Percentiles rank a stretch among this genome's conserved stretches.
Evolutionary conservation across 345 rosid genomes (phyloP).

Genomic region (Aethionema arabicum): DNA sequence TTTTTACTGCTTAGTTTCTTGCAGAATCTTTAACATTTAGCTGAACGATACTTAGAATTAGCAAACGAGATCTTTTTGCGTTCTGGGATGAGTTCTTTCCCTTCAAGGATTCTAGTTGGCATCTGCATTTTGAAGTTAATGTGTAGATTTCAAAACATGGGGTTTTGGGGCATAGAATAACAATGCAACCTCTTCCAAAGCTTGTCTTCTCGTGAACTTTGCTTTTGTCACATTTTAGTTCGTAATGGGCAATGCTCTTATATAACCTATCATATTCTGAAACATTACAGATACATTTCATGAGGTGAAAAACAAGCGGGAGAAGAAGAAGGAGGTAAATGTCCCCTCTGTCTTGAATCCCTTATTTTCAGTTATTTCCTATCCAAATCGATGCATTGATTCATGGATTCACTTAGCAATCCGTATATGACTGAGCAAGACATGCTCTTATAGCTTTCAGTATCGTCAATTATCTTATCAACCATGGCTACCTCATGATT

Average conservation of each 20-base stretch:
- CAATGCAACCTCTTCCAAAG: background rate
- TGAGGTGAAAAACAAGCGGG: conserved; percentile 72
- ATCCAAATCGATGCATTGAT: background rate
- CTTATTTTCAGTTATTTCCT: background rate
- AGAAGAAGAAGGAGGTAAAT: conserved; percentile 69
- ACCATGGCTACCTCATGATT: background rate
- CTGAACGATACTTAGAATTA: conserved; percentile 8
- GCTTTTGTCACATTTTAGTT: background rate
- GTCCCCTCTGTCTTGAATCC: conserved; percentile 13
- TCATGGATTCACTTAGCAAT: background rate
- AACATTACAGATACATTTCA: conserved; percentile 84
- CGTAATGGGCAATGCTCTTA: background rate
- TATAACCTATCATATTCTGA: background rate
- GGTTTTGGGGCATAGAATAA: background rate
- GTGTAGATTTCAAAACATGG: background rate
- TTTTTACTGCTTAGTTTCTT: background rate
- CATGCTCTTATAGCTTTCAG: conserved; percentile 14
- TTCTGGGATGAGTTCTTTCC: background rate
- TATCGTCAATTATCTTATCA: background rate
- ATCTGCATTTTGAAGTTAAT: background rate
- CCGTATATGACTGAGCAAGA: background rate
- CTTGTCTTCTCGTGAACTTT: background rate
- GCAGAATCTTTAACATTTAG: conserved; percentile 9
- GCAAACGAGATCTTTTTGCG: background rate
- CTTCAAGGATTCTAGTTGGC: conserved; percentile 16